A percentile compares a stretch with the other conserved stretches of the same genome.
These are phyloP conservation scores for Macrolepiota fuliginosa DNA, from an alignment of 768 basidiomycete genomes.

Conservation along the genomic window DNA sequence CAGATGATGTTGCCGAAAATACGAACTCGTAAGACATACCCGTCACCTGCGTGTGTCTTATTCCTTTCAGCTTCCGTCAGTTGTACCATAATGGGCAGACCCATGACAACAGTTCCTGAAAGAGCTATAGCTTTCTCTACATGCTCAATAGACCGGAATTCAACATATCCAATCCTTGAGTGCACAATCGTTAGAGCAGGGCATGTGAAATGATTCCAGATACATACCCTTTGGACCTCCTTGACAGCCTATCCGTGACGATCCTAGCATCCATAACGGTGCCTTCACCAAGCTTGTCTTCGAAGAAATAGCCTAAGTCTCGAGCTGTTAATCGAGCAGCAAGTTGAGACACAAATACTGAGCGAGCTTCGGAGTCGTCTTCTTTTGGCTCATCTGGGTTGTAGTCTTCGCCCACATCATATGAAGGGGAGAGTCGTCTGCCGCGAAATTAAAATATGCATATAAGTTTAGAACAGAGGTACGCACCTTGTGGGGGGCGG, in stretches of 20 bases:
- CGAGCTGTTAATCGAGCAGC: slow-evolving; percentile 95
- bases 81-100: slow-evolving; percentile 94
- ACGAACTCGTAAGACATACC: slow-evolving; percentile 45
- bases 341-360: slow-evolving; percentile 98
- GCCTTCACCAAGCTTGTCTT: slow-evolving; percentile 92
- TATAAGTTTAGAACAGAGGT: slow-evolving; percentile 5
- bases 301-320: slow-evolving; percentile 98
- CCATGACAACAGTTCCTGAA: slow-evolving; percentile 96
- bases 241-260: slow-evolving; percentile 91
- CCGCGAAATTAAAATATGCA: slow-evolving; percentile 9
- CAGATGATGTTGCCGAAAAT: slow-evolving; percentile 9
- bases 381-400: slow-evolving; percentile 89
- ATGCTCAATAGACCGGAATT: slow-evolving; percentile 86
- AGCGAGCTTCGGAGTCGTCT: slow-evolving; percentile 97
- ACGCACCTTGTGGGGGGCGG: slow-evolving; percentile 46
- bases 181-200: slow-evolving; percentile 9
- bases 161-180: slow-evolving; percentile 93
- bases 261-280: slow-evolving; percentile 95
- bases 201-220: slow-evolving; percentile 1
- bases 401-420: slow-evolving; percentile 68
- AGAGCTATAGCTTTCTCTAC: slow-evolving; percentile 90
- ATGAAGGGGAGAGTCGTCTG: slow-evolving; percentile 71
- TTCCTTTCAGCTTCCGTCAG: slow-evolving; percentile 97
- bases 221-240: slow-evolving; percentile 94
- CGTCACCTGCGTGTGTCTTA: slow-evolving; percentile 83